A percentile compares a stretch with the other conserved stretches of the same genome.
phyloP scores from a whole-genome alignment of 768 basidiomycete species.

The Kwoniella sp. region DNA sequence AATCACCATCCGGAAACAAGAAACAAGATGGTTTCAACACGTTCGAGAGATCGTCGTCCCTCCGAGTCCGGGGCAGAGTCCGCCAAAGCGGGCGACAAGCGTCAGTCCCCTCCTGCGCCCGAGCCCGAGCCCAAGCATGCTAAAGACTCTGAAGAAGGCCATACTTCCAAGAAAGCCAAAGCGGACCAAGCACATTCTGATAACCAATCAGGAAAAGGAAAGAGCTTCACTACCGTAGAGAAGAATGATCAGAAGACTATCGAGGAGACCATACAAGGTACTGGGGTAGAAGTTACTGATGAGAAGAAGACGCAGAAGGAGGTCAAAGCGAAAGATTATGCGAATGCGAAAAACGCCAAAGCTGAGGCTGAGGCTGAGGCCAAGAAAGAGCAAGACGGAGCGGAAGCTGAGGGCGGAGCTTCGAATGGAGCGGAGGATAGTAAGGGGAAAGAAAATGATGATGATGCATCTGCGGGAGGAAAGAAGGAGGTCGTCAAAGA shows the following conservation, averaged over 20 bases:
- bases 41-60: background rate
- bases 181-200: background rate
- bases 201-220: background rate
- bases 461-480: background rate
- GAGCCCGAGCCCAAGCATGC: background rate
- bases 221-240: background rate
- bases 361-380: conserved; percentile 9
- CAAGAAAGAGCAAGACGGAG: background rate
- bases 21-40: background rate
- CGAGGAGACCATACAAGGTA: conserved; percentile 1
- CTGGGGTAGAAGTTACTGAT: background rate
- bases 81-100: no score
- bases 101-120: background rate
- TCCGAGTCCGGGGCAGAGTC: background rate
- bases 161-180: background rate
- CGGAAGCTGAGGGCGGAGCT: background rate
- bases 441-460: conserved; percentile 28
- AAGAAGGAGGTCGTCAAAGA: conserved; percentile 18
- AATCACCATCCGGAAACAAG: no score
- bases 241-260: background rate
- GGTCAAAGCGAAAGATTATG: conserved; percentile 8
- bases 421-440: conserved; percentile 3
- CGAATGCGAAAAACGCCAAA: conserved; percentile 9
- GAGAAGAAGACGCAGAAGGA: conserved; percentile 1
- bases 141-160: background rate